Base-by-base conservation (phyloP, 257 asterid species). In the Solanum stenotomum region DNA sequence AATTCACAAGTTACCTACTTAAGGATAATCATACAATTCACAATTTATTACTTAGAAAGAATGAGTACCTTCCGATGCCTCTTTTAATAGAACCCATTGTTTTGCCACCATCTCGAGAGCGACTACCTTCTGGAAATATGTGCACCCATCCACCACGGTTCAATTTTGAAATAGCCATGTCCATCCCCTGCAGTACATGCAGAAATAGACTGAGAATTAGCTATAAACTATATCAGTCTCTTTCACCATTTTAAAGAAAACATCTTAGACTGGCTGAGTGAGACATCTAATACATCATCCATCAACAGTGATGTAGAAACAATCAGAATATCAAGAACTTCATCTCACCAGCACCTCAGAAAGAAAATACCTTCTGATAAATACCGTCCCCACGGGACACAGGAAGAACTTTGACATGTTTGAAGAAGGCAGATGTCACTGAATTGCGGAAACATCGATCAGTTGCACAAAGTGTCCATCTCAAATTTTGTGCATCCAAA, bases 401-500 rank as follows among this genome's bases (percentile, higher is more conserved):
- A 5, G 98, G 98, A 44, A 96, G 94, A 90, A 96, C 98, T 93
- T 96, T 96, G 74, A 93, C 95, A 93, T 91, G 89, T 90, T 94
- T 96, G 91, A 96, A 96, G 91, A 96, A 94, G 67, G 98, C 98
- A 59, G 98, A 93, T 61, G 96, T 93, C 42, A 93, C 94, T 23
- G 98, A 91, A 91, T 94, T 95, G 65, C 90, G 92, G 90, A 96
- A 96, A 90, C 98, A 96, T n/a, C 98, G 93, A 90, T 96, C 98
- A 76, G 99, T 91, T 83, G 99, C 99, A 93, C 99, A 96, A 56
- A 96, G 95, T 15, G 99, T 95, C 99, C 98, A 96, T 87, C 99
- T 92, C 92, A 94, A 88, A 83, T 90, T 93, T 68, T 91, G 91
- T 76, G 98, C 98, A 91, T 95, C 92, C 22, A 96, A 86, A 91